Evolutionary conservation across 345 rosid species (phyloP), one percentile per base, ranked within the genome.

Genomic region (Pugionium cornutum): DNA sequence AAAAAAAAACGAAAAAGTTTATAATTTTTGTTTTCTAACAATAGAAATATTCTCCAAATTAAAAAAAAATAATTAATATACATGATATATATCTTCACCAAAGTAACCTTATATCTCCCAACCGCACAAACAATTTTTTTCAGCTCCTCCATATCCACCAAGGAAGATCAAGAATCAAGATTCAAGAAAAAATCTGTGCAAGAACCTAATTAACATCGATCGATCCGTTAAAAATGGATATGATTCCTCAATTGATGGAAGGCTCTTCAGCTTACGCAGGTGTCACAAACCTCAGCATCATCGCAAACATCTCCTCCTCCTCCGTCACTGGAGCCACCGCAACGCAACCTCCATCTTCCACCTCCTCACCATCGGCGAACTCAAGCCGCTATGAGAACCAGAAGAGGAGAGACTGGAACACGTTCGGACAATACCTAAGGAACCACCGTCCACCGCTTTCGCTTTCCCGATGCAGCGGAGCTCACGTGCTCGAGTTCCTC

Each of bases 341-440:
- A 51, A 36, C 55, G 0, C 76, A 50, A 11, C 78, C 53, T 25
- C 76, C 35, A 5, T 77, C 34, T 30, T 67, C 82, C 9, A 31
- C 80, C 4, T 58, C 84, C 27, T 63, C 83, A 3, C 63, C 82
- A 2, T 45, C 92, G 4, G 79, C 58, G 1, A 64, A 81, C 63
- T 72, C 81, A 10, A 82, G 84, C 75, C 86, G 90, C 7, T 85
- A 85, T 60, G 90, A 83, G 85, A 85, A 81, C 70, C 90, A 85
- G 62, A 85, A 85, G 72, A 80, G 90, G 26, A 80, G 90, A 59
- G 90, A 85, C 79, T 85, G 90, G 90, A 85, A 85, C 81, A 85
- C 87, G 27, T 85, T 85, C 60, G 84, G 87, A 25, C 87, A 85
- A 59, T 85, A 81, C 76, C 49, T 85, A 61, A 79, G 80, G 39